Evolutionary conservation across 495 filamentous ascomycete species (phyloP).

Genomic region (Trichoderma erinaceum): DNA sequence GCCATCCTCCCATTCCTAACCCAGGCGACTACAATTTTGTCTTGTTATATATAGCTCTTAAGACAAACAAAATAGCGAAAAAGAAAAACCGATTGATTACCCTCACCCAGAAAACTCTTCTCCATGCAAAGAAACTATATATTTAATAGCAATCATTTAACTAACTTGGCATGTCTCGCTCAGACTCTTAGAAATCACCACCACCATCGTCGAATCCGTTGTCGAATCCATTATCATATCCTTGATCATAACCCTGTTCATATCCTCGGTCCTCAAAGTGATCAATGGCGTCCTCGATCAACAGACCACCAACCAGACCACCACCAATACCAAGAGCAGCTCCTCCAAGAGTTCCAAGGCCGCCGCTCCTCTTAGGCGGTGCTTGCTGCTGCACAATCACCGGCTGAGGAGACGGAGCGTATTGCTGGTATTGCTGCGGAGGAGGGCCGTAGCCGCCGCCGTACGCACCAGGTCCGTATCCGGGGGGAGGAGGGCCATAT

Average conservation of each 20-base stretch:
- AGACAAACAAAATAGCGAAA: neutral
- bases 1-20: neutral
- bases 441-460: constrained; percentile 20
- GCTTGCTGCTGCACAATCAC: constrained; percentile 28
- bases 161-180: neutral
- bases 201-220: neutral
- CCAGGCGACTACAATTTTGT: neutral
- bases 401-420: constrained; percentile 28
- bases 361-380: constrained; percentile 28
- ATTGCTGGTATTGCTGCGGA: constrained; percentile 40
- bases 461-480: constrained; percentile 18
- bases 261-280: constrained; percentile 49
- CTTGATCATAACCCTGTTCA: constrained; percentile 41
- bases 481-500: constrained; percentile 16
- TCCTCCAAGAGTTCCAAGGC: constrained; percentile 63
- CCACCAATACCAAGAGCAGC: constrained; percentile 73
- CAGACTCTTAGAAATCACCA: neutral
- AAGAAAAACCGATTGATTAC: neutral
- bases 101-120: neutral
- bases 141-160: neutral
- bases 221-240: constrained; percentile 41
- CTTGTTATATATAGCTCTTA: neutral
- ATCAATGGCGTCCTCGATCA: constrained; percentile 58
- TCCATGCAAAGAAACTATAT: neutral
- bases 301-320: constrained; percentile 63